Conservation (phyloP, 345 rosid species). For the Syzygium aqueum region DNA sequence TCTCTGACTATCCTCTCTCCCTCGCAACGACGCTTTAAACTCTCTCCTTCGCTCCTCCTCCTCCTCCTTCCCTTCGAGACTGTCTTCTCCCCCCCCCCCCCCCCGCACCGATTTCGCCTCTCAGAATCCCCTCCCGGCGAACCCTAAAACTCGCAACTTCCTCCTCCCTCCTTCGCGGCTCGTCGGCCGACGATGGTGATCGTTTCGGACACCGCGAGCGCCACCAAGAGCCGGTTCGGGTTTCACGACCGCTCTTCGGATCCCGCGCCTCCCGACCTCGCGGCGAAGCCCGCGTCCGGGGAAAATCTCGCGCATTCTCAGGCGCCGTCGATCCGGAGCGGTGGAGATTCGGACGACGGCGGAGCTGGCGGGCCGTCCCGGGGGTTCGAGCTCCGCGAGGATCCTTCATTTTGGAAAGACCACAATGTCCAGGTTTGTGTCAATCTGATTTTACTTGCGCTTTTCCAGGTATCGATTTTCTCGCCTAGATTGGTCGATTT, state of each 20-base stretch:
- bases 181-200: constrained; percentile 45
- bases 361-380: constrained; percentile 23
- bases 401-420: constrained; percentile 93
- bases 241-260: constrained; percentile 59
- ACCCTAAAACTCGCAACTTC: not conserved
- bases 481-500: not conserved
- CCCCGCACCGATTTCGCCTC: not conserved
- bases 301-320: constrained; percentile 23
- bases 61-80: not conserved
- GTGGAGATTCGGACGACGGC: constrained; percentile 34
- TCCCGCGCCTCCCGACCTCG: constrained; percentile 31
- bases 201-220: constrained; percentile 71
- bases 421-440: constrained; percentile 76
- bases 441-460: not conserved
- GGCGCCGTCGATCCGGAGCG: constrained; percentile 25
- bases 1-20: not conserved
- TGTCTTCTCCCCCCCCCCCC: not conserved
- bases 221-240: constrained; percentile 78
- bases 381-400: constrained; percentile 72
- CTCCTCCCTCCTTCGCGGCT: not conserved
- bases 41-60: not conserved
- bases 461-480: not conserved
- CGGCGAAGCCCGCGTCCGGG: constrained; percentile 38
- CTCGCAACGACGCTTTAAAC: not conserved
- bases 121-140: not conserved